A percentile compares a stretch with the other conserved stretches of the same genome.
Conservation (phyloP, 169 alveolate genomes). For the Plasmodium cynomolgi region DNA sequence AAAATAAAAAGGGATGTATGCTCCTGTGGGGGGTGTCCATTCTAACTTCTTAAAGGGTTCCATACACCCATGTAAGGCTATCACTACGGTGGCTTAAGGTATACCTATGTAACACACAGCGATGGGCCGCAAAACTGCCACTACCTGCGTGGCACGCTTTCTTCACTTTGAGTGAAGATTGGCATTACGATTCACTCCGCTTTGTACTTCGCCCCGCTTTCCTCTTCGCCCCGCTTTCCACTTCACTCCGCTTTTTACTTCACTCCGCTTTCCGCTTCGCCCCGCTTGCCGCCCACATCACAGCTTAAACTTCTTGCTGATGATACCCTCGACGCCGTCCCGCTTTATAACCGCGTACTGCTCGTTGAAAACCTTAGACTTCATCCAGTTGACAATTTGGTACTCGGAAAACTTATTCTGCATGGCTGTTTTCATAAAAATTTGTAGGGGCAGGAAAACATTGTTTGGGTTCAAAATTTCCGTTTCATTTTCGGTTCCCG, state of each 20-base stretch:
- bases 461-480: constrained; percentile 74
- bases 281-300: not conserved
- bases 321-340: constrained; percentile 80
- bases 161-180: not conserved
- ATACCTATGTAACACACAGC: not conserved
- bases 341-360: constrained; percentile 76
- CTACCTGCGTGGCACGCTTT: not conserved
- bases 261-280: not conserved
- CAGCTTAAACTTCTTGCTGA: constrained; percentile 74
- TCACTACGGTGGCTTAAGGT: not conserved
- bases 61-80: not conserved
- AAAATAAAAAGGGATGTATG: not conserved
- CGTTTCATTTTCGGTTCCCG: constrained; percentile 75
- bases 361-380: constrained; percentile 82
- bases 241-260: not conserved
- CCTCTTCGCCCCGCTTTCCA: not conserved
- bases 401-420: constrained; percentile 83
- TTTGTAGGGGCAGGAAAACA: constrained; percentile 46
- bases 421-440: constrained; percentile 82
- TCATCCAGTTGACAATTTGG: constrained; percentile 85
- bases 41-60: not conserved
- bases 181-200: not conserved
- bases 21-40: not conserved
- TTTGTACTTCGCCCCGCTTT: not conserved
- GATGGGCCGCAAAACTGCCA: not conserved